Conservation (phyloP, 306 rosid genomes). For the Trifolium pratense region DNA sequence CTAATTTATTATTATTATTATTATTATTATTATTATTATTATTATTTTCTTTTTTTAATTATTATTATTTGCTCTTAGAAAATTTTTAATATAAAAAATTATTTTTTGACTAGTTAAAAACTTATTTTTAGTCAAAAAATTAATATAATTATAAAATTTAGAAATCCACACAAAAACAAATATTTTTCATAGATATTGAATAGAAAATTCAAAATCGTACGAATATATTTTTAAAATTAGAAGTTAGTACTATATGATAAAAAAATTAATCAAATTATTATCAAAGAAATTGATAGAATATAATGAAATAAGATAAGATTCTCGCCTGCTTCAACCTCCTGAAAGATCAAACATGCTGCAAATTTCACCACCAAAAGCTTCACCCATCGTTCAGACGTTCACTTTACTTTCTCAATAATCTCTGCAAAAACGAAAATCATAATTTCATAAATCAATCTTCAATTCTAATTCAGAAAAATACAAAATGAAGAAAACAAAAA, state of each 20-base stretch:
- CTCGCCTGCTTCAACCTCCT: constrained; percentile 51
- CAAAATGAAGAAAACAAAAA: neutral
- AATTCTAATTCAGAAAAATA: neutral
- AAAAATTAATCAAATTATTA: neutral
- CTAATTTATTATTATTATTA: neutral
- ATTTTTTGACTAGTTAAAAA: neutral
- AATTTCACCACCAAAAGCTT: constrained; percentile 36
- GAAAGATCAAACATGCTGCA: constrained; percentile 37
- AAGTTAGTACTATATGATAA: neutral
- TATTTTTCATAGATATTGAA: neutral
- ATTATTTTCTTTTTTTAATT: too few relatives aligned
- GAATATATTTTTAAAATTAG: neutral
- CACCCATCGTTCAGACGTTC: constrained; percentile 45
- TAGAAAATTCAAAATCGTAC: neutral
- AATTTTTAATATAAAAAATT: neutral
- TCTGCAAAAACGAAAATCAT: constrained; percentile 15
- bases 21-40: too few relatives aligned
- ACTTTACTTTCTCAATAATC: constrained; percentile 31
- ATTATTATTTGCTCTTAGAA: neutral
- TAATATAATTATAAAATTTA: neutral
- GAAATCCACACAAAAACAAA: neutral
- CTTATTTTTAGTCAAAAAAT: too few relatives aligned
- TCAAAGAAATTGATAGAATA: neutral
- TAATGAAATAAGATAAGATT: constrained; percentile 37
- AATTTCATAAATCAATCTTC: neutral